Conservation (phyloP, 1,284 basidiomycete genomes). For the Mycosarcoma mackinlayi region DNA sequence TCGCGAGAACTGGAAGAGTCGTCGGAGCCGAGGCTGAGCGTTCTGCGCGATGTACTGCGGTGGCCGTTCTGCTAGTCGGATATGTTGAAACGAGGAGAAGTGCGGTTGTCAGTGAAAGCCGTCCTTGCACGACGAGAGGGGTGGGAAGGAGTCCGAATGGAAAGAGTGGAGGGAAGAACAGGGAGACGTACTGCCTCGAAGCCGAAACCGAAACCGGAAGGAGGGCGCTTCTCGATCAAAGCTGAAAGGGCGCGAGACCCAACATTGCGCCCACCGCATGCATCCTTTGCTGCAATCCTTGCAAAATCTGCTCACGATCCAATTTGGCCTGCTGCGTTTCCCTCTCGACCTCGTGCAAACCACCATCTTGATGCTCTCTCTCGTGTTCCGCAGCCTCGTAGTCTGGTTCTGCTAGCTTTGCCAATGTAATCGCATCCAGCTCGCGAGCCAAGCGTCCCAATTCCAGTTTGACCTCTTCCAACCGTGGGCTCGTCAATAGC, state of each 20-base stretch:
- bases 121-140: neutral
- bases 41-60: neutral
- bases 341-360: neutral
- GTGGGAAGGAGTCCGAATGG: neutral
- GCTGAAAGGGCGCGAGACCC: conserved; percentile 3
- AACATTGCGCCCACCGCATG: conserved; percentile 11
- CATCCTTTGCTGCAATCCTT: conserved; percentile 10
- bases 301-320: conserved; percentile 12
- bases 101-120: conserved; percentile 6
- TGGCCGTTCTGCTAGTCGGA: conserved; percentile 1
- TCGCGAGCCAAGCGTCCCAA: conserved; percentile 13
- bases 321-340: conserved; percentile 16
- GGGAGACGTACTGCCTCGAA: conserved; percentile 15
- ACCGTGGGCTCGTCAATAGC: conserved; percentile 6
- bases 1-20: conserved; percentile 26
- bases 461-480: conserved; percentile 16
- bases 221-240: conserved; percentile 1
- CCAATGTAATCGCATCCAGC: conserved; percentile 22
- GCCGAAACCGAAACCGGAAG: too few species aligned
- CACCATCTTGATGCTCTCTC: conserved; percentile 32
- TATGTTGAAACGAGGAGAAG: neutral
- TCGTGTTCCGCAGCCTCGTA: conserved; percentile 55
- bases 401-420: conserved; percentile 39
- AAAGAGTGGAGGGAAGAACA: neutral
- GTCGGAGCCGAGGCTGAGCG: conserved; percentile 8